Percentiles rank a stretch among this genome's conserved stretches.
Evolutionary conservation across 768 basidiomycete species (phyloP).

Genomic region (Amylocystis lapponica): DNA sequence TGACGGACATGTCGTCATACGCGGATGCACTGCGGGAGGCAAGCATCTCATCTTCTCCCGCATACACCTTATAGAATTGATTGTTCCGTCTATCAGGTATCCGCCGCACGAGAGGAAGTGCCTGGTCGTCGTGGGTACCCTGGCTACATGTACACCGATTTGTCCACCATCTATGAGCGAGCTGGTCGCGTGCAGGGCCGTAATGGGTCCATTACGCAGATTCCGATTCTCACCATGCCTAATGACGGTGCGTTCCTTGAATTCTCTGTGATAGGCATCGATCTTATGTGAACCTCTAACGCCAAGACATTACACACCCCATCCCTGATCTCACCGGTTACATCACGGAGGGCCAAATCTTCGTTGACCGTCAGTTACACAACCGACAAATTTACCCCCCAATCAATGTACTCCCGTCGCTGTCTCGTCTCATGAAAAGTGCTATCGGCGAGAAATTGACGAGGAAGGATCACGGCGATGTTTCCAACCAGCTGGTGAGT

Average conservation of each 20-base stretch:
- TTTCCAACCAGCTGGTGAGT: slow-evolving; percentile 94
- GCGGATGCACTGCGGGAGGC: slow-evolving; percentile 95
- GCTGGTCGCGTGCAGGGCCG: slow-evolving; percentile 96
- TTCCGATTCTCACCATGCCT: slow-evolving; percentile 99
- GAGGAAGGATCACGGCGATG: slow-evolving; percentile 97
- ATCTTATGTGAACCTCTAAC: too few relatives aligned
- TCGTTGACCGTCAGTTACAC: slow-evolving; percentile 94
- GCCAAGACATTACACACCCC: slow-evolving; percentile 98
- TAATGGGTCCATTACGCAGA: slow-evolving; percentile 99
- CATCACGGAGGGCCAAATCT: slow-evolving; percentile 99
- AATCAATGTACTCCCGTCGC: slow-evolving; percentile 97
- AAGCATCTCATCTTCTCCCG: slow-evolving; percentile 26
- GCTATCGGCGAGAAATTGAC: slow-evolving; percentile 98
- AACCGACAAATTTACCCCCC: slow-evolving; percentile 98
- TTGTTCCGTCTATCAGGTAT: slow-evolving; percentile 51
- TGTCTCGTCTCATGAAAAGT: slow-evolving; percentile 99
- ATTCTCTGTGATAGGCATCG: not conserved
- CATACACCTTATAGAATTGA: not conserved
- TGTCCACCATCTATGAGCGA: slow-evolving; percentile 99
- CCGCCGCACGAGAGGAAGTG: slow-evolving; percentile 98
- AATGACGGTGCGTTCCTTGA: slow-evolving; percentile 75
- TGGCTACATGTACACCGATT: slow-evolving; percentile 98
- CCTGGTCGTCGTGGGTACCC: slow-evolving; percentile 99
- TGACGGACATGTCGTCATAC: slow-evolving; percentile 99
- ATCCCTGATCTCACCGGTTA: slow-evolving; percentile 99